Conservation (phyloP, 805 yeast species). For the Spathaspora gorwiae region DNA sequence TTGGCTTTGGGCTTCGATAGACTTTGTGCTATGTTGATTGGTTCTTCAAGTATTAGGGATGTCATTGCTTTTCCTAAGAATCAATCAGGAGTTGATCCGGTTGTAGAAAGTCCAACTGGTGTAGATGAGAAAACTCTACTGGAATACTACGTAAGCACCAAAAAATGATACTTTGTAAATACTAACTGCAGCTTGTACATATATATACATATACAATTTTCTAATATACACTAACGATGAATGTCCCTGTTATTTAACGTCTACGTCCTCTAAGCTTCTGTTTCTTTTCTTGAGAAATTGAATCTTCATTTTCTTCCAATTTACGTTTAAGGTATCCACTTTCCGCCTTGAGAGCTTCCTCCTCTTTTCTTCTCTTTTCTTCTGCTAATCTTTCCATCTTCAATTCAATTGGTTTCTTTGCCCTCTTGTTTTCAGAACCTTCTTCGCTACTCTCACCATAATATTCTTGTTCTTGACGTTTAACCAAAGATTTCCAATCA, state of each 20-base stretch:
- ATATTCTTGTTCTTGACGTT: constrained; percentile 36
- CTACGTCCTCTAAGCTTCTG: constrained; percentile 16
- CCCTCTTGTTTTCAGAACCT: constrained; percentile 10
- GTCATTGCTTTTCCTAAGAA: constrained; percentile 97
- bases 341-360: constrained; percentile 18
- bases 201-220: neutral
- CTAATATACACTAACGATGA: no score
- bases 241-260: neutral
- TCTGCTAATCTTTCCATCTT: constrained; percentile 36
- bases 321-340: constrained; percentile 17
- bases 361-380: constrained; percentile 24
- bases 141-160: constrained; percentile 42
- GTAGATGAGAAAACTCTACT: constrained; percentile 49
- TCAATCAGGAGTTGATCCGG: constrained; percentile 79
- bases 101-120: constrained; percentile 78
- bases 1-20: constrained; percentile 94
- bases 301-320: constrained; percentile 11
- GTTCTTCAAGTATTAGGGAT: constrained; percentile 74
- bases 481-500: constrained; percentile 76
- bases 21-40: constrained; percentile 85
- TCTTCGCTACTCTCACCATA: constrained; percentile 12
- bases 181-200: constrained; percentile 5
- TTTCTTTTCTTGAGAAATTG: constrained; percentile 6
- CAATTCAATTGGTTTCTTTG: constrained; percentile 37
- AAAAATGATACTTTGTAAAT: neutral